Evolutionary conservation across 257 asterid genomes (phyloP).

Genomic region (Przewalskia tangutica): DNA sequence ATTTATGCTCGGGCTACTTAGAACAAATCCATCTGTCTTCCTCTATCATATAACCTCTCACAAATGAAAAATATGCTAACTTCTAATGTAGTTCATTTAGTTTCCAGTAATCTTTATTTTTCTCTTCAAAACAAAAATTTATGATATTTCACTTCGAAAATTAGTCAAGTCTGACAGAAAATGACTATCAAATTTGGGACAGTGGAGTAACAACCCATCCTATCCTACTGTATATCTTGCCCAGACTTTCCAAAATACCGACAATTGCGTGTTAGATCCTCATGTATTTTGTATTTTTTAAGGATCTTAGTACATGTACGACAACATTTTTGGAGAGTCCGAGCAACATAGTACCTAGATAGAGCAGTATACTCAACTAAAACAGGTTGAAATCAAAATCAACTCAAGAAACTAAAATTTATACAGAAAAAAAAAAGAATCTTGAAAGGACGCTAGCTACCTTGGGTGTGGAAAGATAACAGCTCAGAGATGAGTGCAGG

Average conservation of each 20-base stretch:
- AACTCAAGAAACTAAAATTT: background rate
- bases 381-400: background rate
- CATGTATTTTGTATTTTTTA: too few species aligned
- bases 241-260: too few species aligned
- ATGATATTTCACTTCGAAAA: too few species aligned
- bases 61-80: too few species aligned
- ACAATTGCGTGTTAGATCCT: too few species aligned
- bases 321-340: too few species aligned
- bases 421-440: background rate
- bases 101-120: too few species aligned
- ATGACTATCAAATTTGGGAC: background rate
- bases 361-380: background rate
- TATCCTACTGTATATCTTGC: background rate
- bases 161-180: background rate
- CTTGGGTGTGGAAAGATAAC: constrained; percentile 62
- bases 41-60: background rate
- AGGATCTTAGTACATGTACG: too few species aligned
- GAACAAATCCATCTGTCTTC: background rate
- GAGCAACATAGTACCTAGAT: too few species aligned
- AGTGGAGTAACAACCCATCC: background rate
- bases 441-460: constrained; percentile 10
- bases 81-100: too few species aligned
- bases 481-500: constrained; percentile 53
- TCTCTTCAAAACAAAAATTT: too few species aligned
- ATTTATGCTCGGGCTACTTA: background rate